Evolutionary conservation across 345 rosid species (phyloP), one percentile per base, ranked within the genome.

Genomic region (Carallia brachiata): DNA sequence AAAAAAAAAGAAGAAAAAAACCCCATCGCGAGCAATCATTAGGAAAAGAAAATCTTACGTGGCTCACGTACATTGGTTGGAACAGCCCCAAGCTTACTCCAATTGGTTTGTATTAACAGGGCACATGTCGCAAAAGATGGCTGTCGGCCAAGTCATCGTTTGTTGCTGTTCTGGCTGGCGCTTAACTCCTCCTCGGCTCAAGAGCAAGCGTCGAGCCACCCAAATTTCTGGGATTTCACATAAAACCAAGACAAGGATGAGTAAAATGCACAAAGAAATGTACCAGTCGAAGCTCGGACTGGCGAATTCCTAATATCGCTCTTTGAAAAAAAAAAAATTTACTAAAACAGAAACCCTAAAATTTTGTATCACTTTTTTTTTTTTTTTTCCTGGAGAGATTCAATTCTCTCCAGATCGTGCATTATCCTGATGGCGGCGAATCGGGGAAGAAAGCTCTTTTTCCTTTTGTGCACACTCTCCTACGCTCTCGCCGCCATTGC

Each of bases 381-480:
- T n/a, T n/a, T 67, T 54, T 40, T 61, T 36, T 37, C 57, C 44
- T 56, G 72, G 84, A 80, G 91, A 80, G 84, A 75, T 80, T 77
- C 7, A 63, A 73, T 13, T 80, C 85, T 83, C 87, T 84, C 85
- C 79, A 59, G 62, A 54, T 7, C 7, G 27, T 39, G 44, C 4
- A 23, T 3, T 23, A 13, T 55, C 30, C 72, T 52, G 47, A 90
- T 86, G 96, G 89, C 89, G 96, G 89, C 89, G 81, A 75, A 57
- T 75, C 87, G 80, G 44, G 68, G 73, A 69, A 54, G 84, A 65
- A 75, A 73, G 75, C 77, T 81, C 34, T 70, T 86, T 61, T 65
- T 87, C 64, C 78, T 81, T 61, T 31, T 91, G 68, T 83, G 83
- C 77, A 86, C 78, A 52, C 73, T 91, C 36, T 81, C 78, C 27